Conservation (phyloP, 306 rosid genomes). For the Vigna radiata region DNA sequence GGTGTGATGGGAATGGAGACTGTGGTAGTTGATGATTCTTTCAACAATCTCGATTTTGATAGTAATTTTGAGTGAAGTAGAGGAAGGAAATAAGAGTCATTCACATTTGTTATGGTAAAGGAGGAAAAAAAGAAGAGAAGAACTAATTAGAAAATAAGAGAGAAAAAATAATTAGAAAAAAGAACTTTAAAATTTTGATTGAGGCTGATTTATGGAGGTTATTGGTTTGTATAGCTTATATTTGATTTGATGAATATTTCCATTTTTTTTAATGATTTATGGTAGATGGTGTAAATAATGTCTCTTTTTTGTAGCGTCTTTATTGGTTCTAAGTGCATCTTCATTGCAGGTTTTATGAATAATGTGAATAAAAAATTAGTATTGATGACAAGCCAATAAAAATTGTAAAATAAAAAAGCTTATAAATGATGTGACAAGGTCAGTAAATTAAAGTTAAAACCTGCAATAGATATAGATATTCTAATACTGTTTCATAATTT, state of each 20-base stretch:
- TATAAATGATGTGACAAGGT: too few relatives aligned
- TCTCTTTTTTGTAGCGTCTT: too few relatives aligned
- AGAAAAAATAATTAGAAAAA: too few relatives aligned
- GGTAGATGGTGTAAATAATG: background rate
- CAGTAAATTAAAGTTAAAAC: too few relatives aligned
- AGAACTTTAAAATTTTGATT: background rate
- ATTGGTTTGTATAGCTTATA: background rate
- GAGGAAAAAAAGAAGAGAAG: constrained; percentile 18
- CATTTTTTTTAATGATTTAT: background rate
- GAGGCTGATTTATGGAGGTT: too few relatives aligned
- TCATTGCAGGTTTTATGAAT: too few relatives aligned
- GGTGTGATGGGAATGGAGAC: constrained; percentile 28
- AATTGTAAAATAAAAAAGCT: too few relatives aligned
- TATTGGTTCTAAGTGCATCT: too few relatives aligned
- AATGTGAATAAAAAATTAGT: too few relatives aligned
- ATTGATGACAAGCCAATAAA: too few relatives aligned
- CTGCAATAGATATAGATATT: too few relatives aligned
- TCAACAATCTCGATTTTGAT: constrained; percentile 59
- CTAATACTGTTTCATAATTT: too few relatives aligned
- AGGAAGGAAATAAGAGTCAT: constrained; percentile 50
- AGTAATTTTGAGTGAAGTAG: constrained; percentile 57
- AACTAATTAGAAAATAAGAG: constrained; percentile 4
- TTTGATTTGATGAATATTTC: background rate
- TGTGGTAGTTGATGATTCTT: constrained; percentile 35
- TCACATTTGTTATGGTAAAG: background rate